Evolutionary conservation across 352 stramenopile genomes (phyloP), one percentile per base, ranked within the genome.

Genomic region (Globisporangium camurandrum): DNA sequence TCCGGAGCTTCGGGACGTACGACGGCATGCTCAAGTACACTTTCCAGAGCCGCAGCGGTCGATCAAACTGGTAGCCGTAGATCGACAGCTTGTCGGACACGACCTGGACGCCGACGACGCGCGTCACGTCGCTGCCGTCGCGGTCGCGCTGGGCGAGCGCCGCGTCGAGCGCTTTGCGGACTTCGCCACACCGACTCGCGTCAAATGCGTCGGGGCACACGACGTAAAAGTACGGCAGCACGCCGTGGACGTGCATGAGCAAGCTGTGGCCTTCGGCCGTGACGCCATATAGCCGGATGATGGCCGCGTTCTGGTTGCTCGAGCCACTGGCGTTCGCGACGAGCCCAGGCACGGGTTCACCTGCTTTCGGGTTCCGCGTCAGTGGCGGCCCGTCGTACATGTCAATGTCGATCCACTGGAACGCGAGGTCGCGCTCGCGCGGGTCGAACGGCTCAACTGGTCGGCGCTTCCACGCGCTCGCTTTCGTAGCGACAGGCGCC

Each of bases 361-460:
- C 71, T 19, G 67, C 70, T 51, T 92, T 93, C 7, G 95, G 93
- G 67, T 98, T 98, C 20, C 57, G 47, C 1, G 62, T 28, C 10
- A 98, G 74, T 12, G 94, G 88, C 28, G 76, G 49, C 2, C 94
- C 96, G 19, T 93, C 77, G 44, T 97, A 97, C 86, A 99, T 98
- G 69, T 99, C 96, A 50, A 99, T 97, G 61, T 99, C 96, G 44
- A 99, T 88, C 96, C 96, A 99, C 71, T 99, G 95, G 53, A 99
- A 90, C 6, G 72, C 60, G 34, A 90, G 45, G 12, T 62, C 54
- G 43, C 79, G 65, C 38, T 47, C 38, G 10, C 23, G 28, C 10
- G 75, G 62, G 40, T 88, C 60, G 23, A 83, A 27, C 12, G 59
- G 46, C 3, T 30, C 42, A 46, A 86, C 41, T 6, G 68, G 51